Evolutionary conservation across 495 filamentous ascomycete species (phyloP).

Genomic region (Baudoinia panamericana): DNA sequence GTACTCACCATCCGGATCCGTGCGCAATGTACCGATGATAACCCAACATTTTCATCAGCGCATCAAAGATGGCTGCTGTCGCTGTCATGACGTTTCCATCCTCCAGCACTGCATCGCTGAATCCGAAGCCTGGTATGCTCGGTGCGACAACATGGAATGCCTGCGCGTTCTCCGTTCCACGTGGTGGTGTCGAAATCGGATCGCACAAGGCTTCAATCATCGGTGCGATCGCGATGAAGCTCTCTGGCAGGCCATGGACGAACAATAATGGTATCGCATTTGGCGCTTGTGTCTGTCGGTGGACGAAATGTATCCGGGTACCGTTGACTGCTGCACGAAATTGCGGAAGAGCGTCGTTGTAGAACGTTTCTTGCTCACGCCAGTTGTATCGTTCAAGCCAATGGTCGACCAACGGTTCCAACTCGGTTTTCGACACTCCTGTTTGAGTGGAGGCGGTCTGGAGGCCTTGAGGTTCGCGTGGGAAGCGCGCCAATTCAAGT

Average conservation of each 20-base stretch:
- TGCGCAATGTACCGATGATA: slow-evolving; percentile 28
- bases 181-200: slow-evolving; percentile 17
- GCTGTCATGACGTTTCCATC: slow-evolving; percentile 25
- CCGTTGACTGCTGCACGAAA: slow-evolving; percentile 41
- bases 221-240: slow-evolving; percentile 26
- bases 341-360: slow-evolving; percentile 46
- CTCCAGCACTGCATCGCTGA: slow-evolving; percentile 26
- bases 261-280: slow-evolving; percentile 31
- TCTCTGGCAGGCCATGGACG: slow-evolving; percentile 28
- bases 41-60: slow-evolving; percentile 28
- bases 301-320: slow-evolving; percentile 31
- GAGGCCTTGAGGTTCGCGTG: slow-evolving; percentile 22
- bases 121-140: slow-evolving; percentile 31
- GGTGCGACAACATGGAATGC: slow-evolving; percentile 31
- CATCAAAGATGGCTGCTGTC: slow-evolving; percentile 26
- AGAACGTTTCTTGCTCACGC: slow-evolving; percentile 40
- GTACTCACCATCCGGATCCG: slow-evolving; percentile 28
- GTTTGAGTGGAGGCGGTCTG: slow-evolving; percentile 20
- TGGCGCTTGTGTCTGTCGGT: slow-evolving; percentile 22
- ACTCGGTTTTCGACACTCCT: slow-evolving; percentile 28
- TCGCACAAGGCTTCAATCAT: slow-evolving; percentile 28
- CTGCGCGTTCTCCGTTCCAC: slow-evolving; percentile 8
- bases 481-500: slow-evolving; percentile 29
- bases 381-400: slow-evolving; percentile 48
- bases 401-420: slow-evolving; percentile 30